A percentile compares a stretch with the other conserved stretches of the same genome.
These are phyloP conservation scores for Myrica gale DNA, from an alignment of 306 rosid species.

Conservation along the genomic window DNA sequence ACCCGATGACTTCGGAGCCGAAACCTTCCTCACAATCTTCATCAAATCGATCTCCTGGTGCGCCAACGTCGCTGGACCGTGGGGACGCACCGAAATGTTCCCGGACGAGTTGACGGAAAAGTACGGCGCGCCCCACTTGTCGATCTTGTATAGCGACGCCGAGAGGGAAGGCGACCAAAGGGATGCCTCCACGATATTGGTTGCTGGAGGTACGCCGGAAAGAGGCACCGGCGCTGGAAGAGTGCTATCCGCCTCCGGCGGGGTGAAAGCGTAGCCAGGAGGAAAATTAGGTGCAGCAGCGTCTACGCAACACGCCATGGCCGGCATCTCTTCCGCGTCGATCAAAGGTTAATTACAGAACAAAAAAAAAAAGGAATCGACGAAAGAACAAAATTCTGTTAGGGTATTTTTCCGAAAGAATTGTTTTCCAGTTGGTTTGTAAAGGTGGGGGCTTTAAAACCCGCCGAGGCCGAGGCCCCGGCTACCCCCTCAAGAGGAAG, in stretches of 20 bases:
- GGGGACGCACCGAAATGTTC: conserved; percentile 59
- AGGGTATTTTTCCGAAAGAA: neutral
- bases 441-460: conserved; percentile 90
- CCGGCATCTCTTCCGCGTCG: conserved; percentile 80
- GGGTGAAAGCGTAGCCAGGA: conserved; percentile 66
- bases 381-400: conserved; percentile 15
- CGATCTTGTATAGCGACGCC: conserved; percentile 59
- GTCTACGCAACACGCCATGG: conserved; percentile 81
- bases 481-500: conserved; percentile 92
- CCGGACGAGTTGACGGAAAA: conserved; percentile 70
- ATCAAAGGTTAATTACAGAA: conserved; percentile 33
- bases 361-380: neutral
- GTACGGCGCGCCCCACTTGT: conserved; percentile 79
- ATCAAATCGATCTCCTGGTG: conserved; percentile 90
- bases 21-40: conserved; percentile 69
- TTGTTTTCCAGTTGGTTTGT: conserved; percentile 32
- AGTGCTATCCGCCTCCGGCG: conserved; percentile 47
- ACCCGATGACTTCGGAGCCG: conserved; percentile 60
- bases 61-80: conserved; percentile 54
- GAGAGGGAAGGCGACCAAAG: conserved; percentile 68
- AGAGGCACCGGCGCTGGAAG: conserved; percentile 60
- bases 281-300: conserved; percentile 49
- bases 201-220: conserved; percentile 41
- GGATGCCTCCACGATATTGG: conserved; percentile 23
- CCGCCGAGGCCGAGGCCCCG: conserved; percentile 99